A percentile compares a stretch with the other conserved stretches of the same genome.
phyloP scores from a whole-genome alignment of 345 rosid species.

The Psidium guajava region DNA sequence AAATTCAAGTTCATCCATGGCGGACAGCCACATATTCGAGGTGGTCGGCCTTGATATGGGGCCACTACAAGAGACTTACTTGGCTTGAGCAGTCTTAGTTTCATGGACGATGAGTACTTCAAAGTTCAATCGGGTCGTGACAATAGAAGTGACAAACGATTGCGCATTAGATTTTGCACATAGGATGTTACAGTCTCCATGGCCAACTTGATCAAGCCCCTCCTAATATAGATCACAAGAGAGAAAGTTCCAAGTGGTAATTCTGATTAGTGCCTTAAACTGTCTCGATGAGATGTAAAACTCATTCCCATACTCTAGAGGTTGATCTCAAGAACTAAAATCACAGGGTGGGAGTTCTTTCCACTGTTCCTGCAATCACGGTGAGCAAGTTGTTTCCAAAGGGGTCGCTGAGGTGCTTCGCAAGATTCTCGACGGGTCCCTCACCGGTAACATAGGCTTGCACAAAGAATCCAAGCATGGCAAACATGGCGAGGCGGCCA shows the following conservation, averaged over 20 bases:
- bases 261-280: background rate
- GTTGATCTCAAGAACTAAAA: background rate
- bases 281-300: background rate
- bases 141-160: background rate
- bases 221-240: background rate
- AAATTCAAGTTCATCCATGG: background rate
- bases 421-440: constrained; percentile 89
- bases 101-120: background rate
- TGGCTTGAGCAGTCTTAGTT: background rate
- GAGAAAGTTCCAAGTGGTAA: background rate
- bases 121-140: background rate
- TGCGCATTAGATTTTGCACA: background rate
- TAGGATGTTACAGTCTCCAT: background rate
- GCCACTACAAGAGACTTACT: background rate
- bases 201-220: background rate
- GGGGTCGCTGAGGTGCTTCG: constrained; percentile 91
- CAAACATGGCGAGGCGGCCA: constrained; percentile 91
- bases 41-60: background rate
- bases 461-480: constrained; percentile 81
- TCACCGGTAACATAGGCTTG: constrained; percentile 95
- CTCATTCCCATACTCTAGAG: background rate
- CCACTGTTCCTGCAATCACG: constrained; percentile 59
- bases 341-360: constrained; percentile 84
- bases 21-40: background rate
- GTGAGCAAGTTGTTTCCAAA: constrained; percentile 99